Percentiles rank a stretch among this genome's conserved stretches.
Conservation (phyloP, 164 flowering plant species). For the Chimonanthus praecox region DNA sequence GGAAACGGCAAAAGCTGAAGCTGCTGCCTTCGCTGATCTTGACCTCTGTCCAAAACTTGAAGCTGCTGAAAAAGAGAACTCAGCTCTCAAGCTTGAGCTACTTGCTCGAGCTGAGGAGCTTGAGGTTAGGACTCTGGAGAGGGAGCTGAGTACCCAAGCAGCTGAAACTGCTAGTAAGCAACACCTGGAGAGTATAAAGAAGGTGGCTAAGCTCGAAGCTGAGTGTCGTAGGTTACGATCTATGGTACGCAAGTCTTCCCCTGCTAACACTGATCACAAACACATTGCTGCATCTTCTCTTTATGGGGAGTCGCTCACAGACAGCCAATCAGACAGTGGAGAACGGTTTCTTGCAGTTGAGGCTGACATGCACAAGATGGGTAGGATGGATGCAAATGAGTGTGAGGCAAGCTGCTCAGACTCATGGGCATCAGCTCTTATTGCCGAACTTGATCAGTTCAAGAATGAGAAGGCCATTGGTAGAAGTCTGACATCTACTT, state of each 20-base stretch:
- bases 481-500: conserved; percentile 22
- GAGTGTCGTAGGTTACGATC: conserved; percentile 73
- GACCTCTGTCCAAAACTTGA: conserved; percentile 37
- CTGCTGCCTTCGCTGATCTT: conserved; percentile 22
- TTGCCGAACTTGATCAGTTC: conserved; percentile 62
- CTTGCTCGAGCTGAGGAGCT: conserved; percentile 49
- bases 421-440: conserved; percentile 67
- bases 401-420: conserved; percentile 39
- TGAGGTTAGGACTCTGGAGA: conserved; percentile 65
- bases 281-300: conserved; percentile 41
- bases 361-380: conserved; percentile 27
- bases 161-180: conserved; percentile 92
- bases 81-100: conserved; percentile 52
- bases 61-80: conserved; percentile 54
- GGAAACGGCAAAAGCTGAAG: conserved; percentile 33
- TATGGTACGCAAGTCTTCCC: conserved; percentile 33
- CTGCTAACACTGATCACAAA: conserved; percentile 32
- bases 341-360: conserved; percentile 43
- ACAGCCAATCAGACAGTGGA: conserved; percentile 74
- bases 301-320: conserved; percentile 62
- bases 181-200: conserved; percentile 78
- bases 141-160: conserved; percentile 86
- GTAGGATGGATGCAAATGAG: conserved; percentile 28
- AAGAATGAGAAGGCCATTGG: conserved; percentile 38
- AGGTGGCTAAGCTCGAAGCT: conserved; percentile 76